Conservation (phyloP, 768 basidiomycete genomes). For the Zangia roseola region DNA sequence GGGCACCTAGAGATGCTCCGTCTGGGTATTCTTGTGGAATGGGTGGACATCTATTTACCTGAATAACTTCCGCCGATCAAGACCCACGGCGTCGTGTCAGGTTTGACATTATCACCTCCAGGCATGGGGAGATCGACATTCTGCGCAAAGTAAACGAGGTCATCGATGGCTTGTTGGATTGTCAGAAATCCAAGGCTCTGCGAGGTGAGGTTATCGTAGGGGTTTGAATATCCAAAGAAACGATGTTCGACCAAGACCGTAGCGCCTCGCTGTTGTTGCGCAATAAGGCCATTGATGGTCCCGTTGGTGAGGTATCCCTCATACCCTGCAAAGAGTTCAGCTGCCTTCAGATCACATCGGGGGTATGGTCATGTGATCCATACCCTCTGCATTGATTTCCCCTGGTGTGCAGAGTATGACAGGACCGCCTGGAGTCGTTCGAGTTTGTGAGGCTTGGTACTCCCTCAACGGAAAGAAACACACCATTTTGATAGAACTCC, state of each 20-base stretch:
- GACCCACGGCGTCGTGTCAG: slow-evolving; percentile 49
- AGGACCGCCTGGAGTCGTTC: slow-evolving; percentile 19
- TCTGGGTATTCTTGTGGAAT: not conserved
- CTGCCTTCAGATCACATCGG: not conserved
- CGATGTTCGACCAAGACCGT: slow-evolving; percentile 69
- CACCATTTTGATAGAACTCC: slow-evolving; percentile 61
- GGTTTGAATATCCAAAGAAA: slow-evolving; percentile 74
- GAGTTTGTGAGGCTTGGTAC: not conserved
- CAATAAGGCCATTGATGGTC: slow-evolving; percentile 63
- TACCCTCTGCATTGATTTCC: slow-evolving; percentile 54
- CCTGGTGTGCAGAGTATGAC: slow-evolving; percentile 52
- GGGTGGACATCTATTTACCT: slow-evolving; percentile 13
- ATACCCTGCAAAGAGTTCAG: slow-evolving; percentile 19
- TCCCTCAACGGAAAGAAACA: not conserved
- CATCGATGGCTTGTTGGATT: slow-evolving; percentile 73
- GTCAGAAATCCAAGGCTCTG: slow-evolving; percentile 59
- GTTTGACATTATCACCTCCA: slow-evolving; percentile 58
- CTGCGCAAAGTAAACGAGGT: slow-evolving; percentile 67
- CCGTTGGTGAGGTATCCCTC: slow-evolving; percentile 58
- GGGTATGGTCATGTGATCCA: not conserved
- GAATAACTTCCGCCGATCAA: slow-evolving; percentile 44
- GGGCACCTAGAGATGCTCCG: slow-evolving; percentile 27
- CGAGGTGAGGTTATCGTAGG: slow-evolving; percentile 57
- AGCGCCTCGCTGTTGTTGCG: slow-evolving; percentile 63
- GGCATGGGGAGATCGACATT: slow-evolving; percentile 69